Conservation (phyloP, 2,329 filamentous ascomycete genomes). For the Esteya vermicola region DNA sequence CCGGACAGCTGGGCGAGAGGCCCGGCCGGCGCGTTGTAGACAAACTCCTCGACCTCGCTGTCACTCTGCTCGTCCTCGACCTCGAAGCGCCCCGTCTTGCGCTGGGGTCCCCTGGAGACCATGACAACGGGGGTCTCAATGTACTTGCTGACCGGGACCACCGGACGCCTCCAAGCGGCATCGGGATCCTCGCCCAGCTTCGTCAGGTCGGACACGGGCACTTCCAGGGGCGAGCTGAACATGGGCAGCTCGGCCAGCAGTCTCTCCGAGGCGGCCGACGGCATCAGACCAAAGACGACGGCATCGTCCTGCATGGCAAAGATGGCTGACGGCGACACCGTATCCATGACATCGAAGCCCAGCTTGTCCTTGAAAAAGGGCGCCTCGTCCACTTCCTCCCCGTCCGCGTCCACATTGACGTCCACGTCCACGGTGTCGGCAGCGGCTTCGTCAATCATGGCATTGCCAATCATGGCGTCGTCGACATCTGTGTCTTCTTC, state of each 20-base stretch:
- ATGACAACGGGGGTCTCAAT: slow-evolving; percentile 69
- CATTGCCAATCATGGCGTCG: slow-evolving; percentile 9
- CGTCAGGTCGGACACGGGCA: slow-evolving; percentile 42
- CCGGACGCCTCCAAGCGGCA: slow-evolving; percentile 58
- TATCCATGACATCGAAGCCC: slow-evolving; percentile 19
- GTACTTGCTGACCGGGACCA: slow-evolving; percentile 75
- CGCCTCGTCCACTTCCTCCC: slow-evolving; percentile 32
- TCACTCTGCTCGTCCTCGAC: slow-evolving; percentile 54
- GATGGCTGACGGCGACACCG: slow-evolving; percentile 58
- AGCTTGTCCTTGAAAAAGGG: slow-evolving; percentile 20
- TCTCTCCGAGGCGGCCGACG: slow-evolving; percentile 60
- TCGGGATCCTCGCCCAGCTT: slow-evolving; percentile 51
- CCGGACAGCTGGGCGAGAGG: not conserved
- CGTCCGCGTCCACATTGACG: slow-evolving; percentile 21
- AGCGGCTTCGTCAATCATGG: slow-evolving; percentile 9
- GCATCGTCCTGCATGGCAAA: slow-evolving; percentile 75
- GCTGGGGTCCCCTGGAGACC: slow-evolving; percentile 46
- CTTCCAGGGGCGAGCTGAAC: slow-evolving; percentile 51
- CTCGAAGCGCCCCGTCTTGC: slow-evolving; percentile 70
- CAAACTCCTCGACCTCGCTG: slow-evolving; percentile 20
- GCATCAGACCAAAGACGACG: slow-evolving; percentile 63
- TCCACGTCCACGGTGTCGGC: slow-evolving; percentile 1
- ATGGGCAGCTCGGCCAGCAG: slow-evolving; percentile 70
- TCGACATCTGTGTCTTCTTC: slow-evolving; percentile 2
- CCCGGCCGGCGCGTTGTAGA: slow-evolving; percentile 15